phyloP scores from a whole-genome alignment of 768 basidiomycete species.

The Suillus paluster region DNA sequence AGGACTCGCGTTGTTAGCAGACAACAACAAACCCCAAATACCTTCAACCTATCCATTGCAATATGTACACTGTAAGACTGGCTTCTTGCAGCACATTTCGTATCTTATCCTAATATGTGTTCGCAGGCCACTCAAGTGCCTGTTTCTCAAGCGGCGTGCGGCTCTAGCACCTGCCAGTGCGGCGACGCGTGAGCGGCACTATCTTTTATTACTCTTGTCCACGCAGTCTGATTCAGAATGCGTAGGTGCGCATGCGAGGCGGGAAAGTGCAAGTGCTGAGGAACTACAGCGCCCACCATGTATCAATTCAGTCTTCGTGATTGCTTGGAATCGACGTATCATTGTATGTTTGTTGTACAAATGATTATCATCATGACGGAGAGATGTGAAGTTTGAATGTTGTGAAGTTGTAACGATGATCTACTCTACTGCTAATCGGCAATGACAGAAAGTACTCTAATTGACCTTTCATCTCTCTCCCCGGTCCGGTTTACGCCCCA shows the following conservation, averaged over 20 bases:
- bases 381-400: neutral
- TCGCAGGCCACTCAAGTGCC: neutral
- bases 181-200: neutral
- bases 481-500: too few relatives aligned
- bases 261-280: neutral
- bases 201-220: neutral
- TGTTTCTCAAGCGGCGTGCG: neutral
- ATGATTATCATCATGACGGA: neutral
- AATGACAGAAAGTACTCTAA: too few relatives aligned
- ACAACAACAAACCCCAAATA: neutral
- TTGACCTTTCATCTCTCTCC: too few relatives aligned
- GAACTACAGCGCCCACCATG: neutral
- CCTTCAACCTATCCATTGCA: neutral
- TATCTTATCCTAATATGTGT: neutral
- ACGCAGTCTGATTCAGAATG: neutral
- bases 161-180: neutral
- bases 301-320: neutral
- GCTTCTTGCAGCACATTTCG: neutral
- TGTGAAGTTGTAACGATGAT: neutral
- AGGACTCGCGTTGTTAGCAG: neutral
- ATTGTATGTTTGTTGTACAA: neutral
- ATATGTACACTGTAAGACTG: neutral
- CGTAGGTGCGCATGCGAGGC: neutral
- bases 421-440: too few relatives aligned
- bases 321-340: neutral